Percentiles rank a stretch among this genome's conserved stretches.
These are phyloP conservation scores for Penicillium sp. DNA, from an alignment of 2,329 filamentous ascomycete genomes.

Conservation along the genomic window DNA sequence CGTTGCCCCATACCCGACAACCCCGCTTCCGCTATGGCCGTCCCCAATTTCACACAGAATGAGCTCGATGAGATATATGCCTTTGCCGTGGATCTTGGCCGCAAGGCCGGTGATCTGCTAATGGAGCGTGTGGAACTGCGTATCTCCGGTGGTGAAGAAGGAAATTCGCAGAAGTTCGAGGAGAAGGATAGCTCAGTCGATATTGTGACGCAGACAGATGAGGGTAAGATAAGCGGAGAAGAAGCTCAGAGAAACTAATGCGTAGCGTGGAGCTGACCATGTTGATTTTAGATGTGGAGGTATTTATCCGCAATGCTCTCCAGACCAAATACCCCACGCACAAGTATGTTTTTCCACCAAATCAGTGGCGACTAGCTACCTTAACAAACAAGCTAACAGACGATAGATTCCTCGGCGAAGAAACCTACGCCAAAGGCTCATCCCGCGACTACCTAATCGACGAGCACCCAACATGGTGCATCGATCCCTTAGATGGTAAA, in stretches of 20 bases:
- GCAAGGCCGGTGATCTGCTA: conserved; percentile 67
- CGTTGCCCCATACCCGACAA: background rate
- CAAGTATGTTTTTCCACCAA: conserved; percentile 51
- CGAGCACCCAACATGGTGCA: conserved; percentile 67
- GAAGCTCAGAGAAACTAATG: background rate
- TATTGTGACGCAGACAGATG: conserved; percentile 74
- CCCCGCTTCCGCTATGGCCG: conserved; percentile 18
- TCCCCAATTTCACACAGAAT: conserved; percentile 23
- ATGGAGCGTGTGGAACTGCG: conserved; percentile 63
- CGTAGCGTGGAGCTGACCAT: conserved; percentile 5
- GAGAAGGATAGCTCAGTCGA: conserved; percentile 78
- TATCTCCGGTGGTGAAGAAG: conserved; percentile 42
- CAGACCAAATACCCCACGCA: conserved; percentile 63
- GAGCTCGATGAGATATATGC: conserved; percentile 66
- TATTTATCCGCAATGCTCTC: conserved; percentile 65
- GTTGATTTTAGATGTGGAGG: conserved; percentile 61
- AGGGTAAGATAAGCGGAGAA: conserved; percentile 51
- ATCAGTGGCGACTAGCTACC: background rate
- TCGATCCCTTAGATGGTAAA: conserved; percentile 73
- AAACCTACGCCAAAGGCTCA: conserved; percentile 68
- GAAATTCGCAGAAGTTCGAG: conserved; percentile 42
- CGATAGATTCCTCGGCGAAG: conserved; percentile 71
- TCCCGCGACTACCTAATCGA: conserved; percentile 69
- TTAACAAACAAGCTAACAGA: background rate
- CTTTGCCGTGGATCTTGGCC: conserved; percentile 70